These are phyloP conservation scores for Neonothopanus nambi DNA, from an alignment of 1,284 basidiomycete genomes.

Conservation along the genomic window DNA sequence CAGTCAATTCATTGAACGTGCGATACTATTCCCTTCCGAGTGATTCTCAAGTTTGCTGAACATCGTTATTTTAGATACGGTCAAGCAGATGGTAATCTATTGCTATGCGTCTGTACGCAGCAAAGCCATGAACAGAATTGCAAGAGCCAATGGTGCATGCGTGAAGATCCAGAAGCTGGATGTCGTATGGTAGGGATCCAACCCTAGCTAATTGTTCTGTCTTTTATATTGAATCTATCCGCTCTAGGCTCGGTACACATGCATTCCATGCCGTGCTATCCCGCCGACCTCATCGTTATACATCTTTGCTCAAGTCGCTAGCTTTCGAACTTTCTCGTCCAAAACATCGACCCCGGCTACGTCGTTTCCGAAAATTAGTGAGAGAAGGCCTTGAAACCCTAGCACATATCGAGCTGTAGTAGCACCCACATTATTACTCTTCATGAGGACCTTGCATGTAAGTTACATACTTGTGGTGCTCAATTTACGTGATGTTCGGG, in stretches of 20 bases:
- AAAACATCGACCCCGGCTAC: slow-evolving; percentile 40
- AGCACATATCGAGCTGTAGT: slow-evolving; percentile 29
- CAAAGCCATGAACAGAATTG: slow-evolving; percentile 46
- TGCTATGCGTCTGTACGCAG: slow-evolving; percentile 53
- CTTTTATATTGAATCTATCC: background rate
- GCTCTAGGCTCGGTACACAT: slow-evolving; percentile 72
- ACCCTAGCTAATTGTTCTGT: background rate
- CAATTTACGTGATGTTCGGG: too few species aligned
- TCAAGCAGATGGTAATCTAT: slow-evolving; percentile 60
- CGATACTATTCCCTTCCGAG: slow-evolving; percentile 23
- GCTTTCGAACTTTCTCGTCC: slow-evolving; percentile 48
- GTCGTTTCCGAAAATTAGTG: slow-evolving; percentile 47
- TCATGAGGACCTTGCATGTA: too few species aligned
- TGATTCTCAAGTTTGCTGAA: background rate
- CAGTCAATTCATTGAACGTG: slow-evolving; percentile 54
- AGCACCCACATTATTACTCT: too few species aligned
- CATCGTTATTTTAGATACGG: slow-evolving; percentile 42
- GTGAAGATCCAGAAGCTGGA: slow-evolving; percentile 49
- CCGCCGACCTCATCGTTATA: slow-evolving; percentile 53
- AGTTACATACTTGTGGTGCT: too few species aligned
- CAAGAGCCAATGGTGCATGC: slow-evolving; percentile 36
- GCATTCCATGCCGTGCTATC: slow-evolving; percentile 72
- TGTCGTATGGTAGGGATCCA: slow-evolving; percentile 60
- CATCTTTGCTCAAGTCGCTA: slow-evolving; percentile 47
- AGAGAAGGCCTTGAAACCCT: slow-evolving; percentile 45